phyloP scores from a whole-genome alignment of 768 basidiomycete species.

The Podaxis mareebaensis region DNA sequence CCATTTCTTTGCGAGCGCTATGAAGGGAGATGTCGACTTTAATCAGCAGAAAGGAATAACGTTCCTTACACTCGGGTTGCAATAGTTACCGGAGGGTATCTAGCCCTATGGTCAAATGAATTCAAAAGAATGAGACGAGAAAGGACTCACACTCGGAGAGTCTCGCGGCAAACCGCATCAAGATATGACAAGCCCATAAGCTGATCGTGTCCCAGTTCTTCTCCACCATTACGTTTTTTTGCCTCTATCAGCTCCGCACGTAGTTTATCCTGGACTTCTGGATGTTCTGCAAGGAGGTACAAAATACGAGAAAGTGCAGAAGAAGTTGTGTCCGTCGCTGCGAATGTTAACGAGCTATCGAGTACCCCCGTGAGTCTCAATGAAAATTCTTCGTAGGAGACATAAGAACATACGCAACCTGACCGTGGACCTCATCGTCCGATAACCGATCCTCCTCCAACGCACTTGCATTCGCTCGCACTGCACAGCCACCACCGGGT shows the following conservation, averaged over 20 bases:
- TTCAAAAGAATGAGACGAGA: too few species aligned
- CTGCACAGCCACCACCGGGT: too few species aligned
- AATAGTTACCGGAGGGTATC: conserved; percentile 26
- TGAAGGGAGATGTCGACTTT: too few species aligned
- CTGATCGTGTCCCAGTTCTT: conserved; percentile 35
- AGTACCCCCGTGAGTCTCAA: neutral
- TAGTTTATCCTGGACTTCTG: conserved; percentile 38
- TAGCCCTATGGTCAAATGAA: neutral
- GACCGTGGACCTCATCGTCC: conserved; percentile 33
- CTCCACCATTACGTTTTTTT: conserved; percentile 19
- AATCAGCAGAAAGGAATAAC: neutral
- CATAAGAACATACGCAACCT: conserved; percentile 20
- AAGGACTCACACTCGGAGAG: conserved; percentile 34
- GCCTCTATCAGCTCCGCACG: conserved; percentile 36
- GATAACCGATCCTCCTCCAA: conserved; percentile 32
- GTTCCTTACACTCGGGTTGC: conserved; percentile 25
- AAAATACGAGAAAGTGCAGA: conserved; percentile 36
- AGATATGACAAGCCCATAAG: conserved; percentile 38
- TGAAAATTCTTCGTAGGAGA: neutral
- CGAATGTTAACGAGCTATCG: conserved; percentile 37
- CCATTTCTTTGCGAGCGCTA: conserved; percentile 21
- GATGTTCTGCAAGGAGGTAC: conserved; percentile 31
- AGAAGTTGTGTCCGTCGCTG: conserved; percentile 45
- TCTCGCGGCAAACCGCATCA: conserved; percentile 42
- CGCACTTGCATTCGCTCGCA: conserved; percentile 28